phyloP scores from a whole-genome alignment of 306 rosid species.

The Cyamopsis tetragonoloba region DNA sequence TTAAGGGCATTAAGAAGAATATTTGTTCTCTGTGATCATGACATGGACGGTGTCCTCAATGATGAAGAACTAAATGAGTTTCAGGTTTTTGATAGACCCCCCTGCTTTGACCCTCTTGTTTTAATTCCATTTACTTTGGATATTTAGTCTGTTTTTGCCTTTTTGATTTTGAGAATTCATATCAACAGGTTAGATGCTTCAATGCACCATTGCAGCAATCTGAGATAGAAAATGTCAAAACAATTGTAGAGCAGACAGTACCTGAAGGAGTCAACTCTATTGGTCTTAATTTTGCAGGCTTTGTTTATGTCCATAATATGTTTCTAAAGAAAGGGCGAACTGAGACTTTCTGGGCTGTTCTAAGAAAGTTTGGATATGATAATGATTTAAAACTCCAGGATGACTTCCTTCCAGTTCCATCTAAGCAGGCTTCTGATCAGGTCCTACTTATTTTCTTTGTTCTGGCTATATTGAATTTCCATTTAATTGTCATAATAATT shows the following conservation, averaged over 20 bases:
- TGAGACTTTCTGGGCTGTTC: slow-evolving; percentile 84
- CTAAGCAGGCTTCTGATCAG: slow-evolving; percentile 74
- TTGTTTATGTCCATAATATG: slow-evolving; percentile 63
- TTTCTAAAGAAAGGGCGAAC: slow-evolving; percentile 73
- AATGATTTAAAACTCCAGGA: slow-evolving; percentile 69
- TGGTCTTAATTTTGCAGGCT: slow-evolving; percentile 81
- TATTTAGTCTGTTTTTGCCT: background rate
- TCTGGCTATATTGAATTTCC: slow-evolving; percentile 17
- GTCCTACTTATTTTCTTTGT: slow-evolving; percentile 27
- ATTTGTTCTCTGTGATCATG: slow-evolving; percentile 68
- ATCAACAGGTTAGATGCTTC: slow-evolving; percentile 68
- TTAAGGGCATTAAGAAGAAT: slow-evolving; percentile 77
- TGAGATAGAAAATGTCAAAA: slow-evolving; percentile 59
- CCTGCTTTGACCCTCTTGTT: background rate
- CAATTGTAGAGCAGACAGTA: slow-evolving; percentile 58
- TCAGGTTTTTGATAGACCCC: slow-evolving; percentile 54
- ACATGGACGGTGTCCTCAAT: slow-evolving; percentile 80
- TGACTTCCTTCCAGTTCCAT: slow-evolving; percentile 61
- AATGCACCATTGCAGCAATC: slow-evolving; percentile 59
- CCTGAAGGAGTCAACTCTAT: slow-evolving; percentile 66
- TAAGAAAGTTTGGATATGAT: slow-evolving; percentile 81
- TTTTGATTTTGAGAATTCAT: slow-evolving; percentile 12
- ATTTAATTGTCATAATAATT: slow-evolving; percentile 18
- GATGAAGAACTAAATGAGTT: slow-evolving; percentile 76
- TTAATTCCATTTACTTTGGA: slow-evolving; percentile 1